Evolutionary conservation across 2,329 filamentous ascomycete species (phyloP).

Genomic region (Sporothrix luriei): DNA sequence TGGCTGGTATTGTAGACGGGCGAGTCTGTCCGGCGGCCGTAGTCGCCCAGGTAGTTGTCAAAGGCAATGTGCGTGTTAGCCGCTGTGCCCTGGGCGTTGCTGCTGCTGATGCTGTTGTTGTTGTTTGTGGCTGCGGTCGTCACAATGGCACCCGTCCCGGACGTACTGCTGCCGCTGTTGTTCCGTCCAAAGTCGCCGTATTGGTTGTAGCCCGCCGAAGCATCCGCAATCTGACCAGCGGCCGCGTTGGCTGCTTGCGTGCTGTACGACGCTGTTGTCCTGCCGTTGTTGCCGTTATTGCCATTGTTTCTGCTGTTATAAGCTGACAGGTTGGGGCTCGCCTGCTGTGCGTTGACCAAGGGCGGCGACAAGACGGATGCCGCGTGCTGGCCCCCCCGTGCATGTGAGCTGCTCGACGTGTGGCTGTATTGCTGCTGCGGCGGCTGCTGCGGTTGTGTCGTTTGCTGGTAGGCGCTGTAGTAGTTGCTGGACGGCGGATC

Average conservation of each 20-base stretch:
- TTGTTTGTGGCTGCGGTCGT: neutral
- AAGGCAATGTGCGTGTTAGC: conserved; percentile 24
- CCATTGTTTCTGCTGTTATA: neutral
- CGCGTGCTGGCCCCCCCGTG: neutral
- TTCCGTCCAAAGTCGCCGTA: conserved; percentile 16
- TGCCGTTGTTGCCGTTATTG: neutral
- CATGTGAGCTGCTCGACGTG: neutral
- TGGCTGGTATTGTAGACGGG: conserved; percentile 7
- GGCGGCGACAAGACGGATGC: conserved; percentile 13
- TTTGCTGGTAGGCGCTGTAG: neutral
- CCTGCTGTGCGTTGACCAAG: neutral
- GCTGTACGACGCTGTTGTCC: neutral
- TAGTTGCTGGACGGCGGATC: neutral
- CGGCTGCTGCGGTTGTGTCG: conserved; percentile 7
- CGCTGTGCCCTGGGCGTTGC: conserved; percentile 33
- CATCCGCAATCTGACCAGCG: neutral
- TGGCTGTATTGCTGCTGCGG: conserved; percentile 17
- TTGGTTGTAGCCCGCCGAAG: conserved; percentile 10
- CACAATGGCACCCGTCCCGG: conserved; percentile 37
- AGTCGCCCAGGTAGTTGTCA: conserved; percentile 27
- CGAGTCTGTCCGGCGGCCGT: conserved; percentile 19
- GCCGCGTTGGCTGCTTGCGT: neutral
- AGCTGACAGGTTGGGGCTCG: neutral
- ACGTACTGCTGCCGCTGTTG: conserved; percentile 28
- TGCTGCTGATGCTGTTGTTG: too few relatives aligned